phyloP scores from a whole-genome alignment of 2,329 filamentous ascomycete species.

The Sphaerulina populicola region DNA sequence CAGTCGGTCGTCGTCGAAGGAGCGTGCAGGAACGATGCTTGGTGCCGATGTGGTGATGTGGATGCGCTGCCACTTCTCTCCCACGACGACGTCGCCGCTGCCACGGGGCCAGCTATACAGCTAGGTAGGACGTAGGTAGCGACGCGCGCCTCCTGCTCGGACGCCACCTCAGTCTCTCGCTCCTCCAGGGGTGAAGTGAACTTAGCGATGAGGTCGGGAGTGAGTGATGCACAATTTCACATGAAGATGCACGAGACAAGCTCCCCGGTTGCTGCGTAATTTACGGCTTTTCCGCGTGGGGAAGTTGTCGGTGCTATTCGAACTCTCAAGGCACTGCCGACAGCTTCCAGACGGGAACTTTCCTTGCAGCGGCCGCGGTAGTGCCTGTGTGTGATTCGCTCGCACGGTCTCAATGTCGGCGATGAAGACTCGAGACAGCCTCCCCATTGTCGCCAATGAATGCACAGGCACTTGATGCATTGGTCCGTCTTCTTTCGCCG shows the following conservation, averaged over 20 bases:
- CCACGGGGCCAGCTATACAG: background rate
- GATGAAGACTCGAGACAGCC: background rate
- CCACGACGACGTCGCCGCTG: background rate
- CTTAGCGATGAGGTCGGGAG: too few relatives aligned
- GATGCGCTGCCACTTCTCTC: background rate
- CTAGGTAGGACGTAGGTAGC: background rate
- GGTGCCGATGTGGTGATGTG: background rate
- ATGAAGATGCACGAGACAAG: too few relatives aligned
- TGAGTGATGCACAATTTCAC: too few relatives aligned
- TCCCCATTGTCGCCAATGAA: background rate
- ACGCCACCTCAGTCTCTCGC: background rate
- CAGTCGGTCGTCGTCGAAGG: background rate
- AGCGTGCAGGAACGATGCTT: background rate
- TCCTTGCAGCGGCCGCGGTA: background rate
- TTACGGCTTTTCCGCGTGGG: too few relatives aligned
- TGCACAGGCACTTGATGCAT: background rate
- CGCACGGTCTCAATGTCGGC: constrained; percentile 11
- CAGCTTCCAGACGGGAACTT: constrained; percentile 2
- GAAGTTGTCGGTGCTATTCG: too few relatives aligned
- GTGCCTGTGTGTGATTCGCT: constrained; percentile 9
- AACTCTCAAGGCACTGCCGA: background rate
- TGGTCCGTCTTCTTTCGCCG: too few relatives aligned
- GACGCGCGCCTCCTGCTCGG: background rate
- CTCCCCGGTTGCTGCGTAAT: too few relatives aligned
- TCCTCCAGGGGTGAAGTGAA: background rate